A percentile compares a stretch with the other conserved stretches of the same genome.
Conservation (phyloP, 2,329 filamentous ascomycete species). For the Cercospora citrullina region DNA sequence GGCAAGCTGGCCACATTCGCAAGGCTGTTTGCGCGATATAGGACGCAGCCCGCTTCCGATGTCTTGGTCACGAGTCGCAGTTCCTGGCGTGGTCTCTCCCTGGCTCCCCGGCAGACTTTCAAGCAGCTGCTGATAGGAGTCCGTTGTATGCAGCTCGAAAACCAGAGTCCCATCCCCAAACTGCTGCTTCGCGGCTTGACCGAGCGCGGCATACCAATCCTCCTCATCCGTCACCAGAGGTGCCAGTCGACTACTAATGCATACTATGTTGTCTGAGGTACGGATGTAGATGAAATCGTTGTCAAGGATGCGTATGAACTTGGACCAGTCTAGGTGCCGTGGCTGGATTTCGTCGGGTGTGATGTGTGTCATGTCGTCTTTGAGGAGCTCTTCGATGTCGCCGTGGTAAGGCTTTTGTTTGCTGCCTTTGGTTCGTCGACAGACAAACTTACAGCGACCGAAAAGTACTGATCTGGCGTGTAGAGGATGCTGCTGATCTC, state of each 20-base stretch:
- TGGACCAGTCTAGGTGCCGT: slow-evolving; percentile 19
- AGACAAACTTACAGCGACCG: slow-evolving; percentile 18
- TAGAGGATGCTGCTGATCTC: background rate
- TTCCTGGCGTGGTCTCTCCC: background rate
- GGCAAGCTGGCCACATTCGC: slow-evolving; percentile 22
- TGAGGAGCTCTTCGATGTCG: slow-evolving; percentile 12
- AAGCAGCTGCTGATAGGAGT: slow-evolving; percentile 12
- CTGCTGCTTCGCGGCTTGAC: slow-evolving; percentile 2
- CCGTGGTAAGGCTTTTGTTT: slow-evolving; percentile 6
- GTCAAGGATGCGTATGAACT: slow-evolving; percentile 16
- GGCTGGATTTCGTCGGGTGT: slow-evolving; percentile 17
- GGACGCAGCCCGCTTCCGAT: background rate
- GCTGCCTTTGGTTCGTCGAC: slow-evolving; percentile 11
- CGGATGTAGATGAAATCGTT: slow-evolving; percentile 12
- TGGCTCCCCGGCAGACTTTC: background rate
- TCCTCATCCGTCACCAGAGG: slow-evolving; percentile 15
- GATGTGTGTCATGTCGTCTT: slow-evolving; percentile 10
- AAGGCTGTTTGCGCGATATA: slow-evolving; percentile 4
- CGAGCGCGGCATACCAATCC: slow-evolving; percentile 15
- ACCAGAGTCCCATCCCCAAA: slow-evolving; percentile 9
- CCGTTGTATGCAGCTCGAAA: slow-evolving; percentile 16
- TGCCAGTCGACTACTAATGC: slow-evolving; percentile 8
- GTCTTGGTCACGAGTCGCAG: background rate
- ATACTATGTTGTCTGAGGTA: slow-evolving; percentile 19
- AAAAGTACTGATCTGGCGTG: slow-evolving; percentile 8